Percentiles rank a stretch among this genome's conserved stretches.
These are phyloP conservation scores for Cocos nucifera DNA, from an alignment of 176 grass and related monocot species.

Conservation along the genomic window DNA sequence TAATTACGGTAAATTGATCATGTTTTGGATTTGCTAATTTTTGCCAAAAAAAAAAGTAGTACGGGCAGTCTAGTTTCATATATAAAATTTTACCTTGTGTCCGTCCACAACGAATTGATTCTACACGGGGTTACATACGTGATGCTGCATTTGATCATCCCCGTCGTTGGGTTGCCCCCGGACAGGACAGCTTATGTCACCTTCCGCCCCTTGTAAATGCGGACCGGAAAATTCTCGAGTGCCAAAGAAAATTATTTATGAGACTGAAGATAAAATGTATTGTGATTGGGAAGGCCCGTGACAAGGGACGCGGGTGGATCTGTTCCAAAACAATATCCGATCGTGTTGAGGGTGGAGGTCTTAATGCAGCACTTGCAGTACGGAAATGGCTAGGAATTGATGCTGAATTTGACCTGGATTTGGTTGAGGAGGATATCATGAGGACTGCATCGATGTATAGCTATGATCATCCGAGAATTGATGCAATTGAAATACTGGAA, in stretches of 20 bases:
- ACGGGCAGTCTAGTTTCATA: too few relatives aligned
- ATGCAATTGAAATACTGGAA: constrained; percentile 63
- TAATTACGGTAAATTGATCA: too few relatives aligned
- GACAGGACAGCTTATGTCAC: constrained; percentile 71
- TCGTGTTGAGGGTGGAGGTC: constrained; percentile 74
- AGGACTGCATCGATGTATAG: constrained; percentile 43
- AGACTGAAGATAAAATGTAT: constrained; percentile 39
- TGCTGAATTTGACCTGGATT: constrained; percentile 35
- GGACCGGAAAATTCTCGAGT: constrained; percentile 20
- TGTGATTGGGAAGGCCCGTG: constrained; percentile 73
- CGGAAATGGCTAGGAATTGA: constrained; percentile 74
- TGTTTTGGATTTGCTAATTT: too few relatives aligned
- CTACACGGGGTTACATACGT: constrained; percentile 63
- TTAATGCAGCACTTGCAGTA: constrained; percentile 51
- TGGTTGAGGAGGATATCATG: constrained; percentile 40
- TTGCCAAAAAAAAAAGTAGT: too few relatives aligned
- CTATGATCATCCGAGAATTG: constrained; percentile 40
- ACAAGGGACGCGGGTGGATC: constrained; percentile 80
- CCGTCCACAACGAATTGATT: background rate
- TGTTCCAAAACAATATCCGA: constrained; percentile 96
- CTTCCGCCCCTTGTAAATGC: constrained; percentile 55
- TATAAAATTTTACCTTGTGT: too few relatives aligned
- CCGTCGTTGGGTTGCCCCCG: constrained; percentile 76
- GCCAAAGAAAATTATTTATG: constrained; percentile 29
- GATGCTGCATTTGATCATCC: constrained; percentile 90